Conservation (phyloP, 805 yeast genomes). For the Wickerhamomyces pijperi region DNA sequence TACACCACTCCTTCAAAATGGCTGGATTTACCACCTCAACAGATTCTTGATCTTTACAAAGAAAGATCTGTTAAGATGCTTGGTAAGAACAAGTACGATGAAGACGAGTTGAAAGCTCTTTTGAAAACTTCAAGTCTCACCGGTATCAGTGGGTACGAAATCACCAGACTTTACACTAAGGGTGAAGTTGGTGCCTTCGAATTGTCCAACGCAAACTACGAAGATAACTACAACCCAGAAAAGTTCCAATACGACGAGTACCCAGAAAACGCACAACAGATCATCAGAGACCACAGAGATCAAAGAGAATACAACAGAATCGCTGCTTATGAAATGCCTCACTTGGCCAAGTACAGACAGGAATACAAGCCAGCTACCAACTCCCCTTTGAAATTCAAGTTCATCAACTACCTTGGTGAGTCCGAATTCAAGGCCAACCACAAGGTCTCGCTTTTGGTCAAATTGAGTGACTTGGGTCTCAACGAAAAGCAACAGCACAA, state of each 20-base stretch:
- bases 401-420: constrained; percentile 67
- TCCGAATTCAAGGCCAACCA: constrained; percentile 42
- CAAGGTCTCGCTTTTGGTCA: constrained; percentile 52
- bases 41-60: constrained; percentile 48
- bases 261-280: constrained; percentile 62
- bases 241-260: constrained; percentile 54
- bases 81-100: constrained; percentile 33
- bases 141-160: constrained; percentile 25
- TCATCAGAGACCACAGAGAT: constrained; percentile 59
- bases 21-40: constrained; percentile 56
- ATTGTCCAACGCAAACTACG: constrained; percentile 21
- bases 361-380: constrained; percentile 41
- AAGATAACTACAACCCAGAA: constrained; percentile 26
- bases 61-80: constrained; percentile 48
- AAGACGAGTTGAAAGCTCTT: constrained; percentile 47
- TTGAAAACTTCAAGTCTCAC: constrained; percentile 33
- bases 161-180: constrained; percentile 26
- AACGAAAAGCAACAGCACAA: constrained; percentile 49
- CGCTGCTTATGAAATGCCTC: constrained; percentile 89
- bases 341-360: constrained; percentile 64
- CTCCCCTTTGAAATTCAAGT: constrained; percentile 54
- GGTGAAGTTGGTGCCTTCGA: constrained; percentile 32
- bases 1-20: constrained; percentile 58
- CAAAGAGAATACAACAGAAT: constrained; percentile 68
- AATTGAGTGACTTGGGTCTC: constrained; percentile 44